Evolutionary conservation across 2,329 filamentous ascomycete genomes (phyloP), one percentile per base, ranked within the genome.

Genomic region (Hypoxylon sp.): DNA sequence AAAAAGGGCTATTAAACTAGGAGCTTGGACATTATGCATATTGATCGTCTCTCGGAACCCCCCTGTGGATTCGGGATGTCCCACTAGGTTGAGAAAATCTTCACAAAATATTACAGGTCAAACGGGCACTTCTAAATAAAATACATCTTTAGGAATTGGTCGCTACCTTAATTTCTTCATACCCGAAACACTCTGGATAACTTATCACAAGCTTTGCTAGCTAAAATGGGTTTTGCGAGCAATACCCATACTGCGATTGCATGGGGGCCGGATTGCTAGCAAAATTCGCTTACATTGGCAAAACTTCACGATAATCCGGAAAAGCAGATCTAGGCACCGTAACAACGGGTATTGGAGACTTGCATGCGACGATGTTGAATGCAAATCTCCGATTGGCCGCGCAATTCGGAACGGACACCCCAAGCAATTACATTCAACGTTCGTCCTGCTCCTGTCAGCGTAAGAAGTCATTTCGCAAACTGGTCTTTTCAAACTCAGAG

Each of bases 371-470:
- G 69, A 71, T 60, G 66, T 61, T 29, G 35, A 66, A 63, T 51
- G 22, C 58, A 71, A 71, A 69, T 69, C 54, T 66, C 66, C 69
- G 69, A 69, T 71, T 71, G 69, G 65, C 44, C 37, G 22, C 52
- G 26, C 59, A 53, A 51, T 51, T 39, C 52, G 29, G 57, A 66
- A 59, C 59, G 55, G 59, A 71, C 66, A 71, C 55, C 55, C 47
- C 39, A 59, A 61, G 31, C 17, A 57, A 52, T 67, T 53, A 44
- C 53, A 57, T 65, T 61, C 54, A 50, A 63, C 62, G 37, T 60
- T 60, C 37, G 57, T 37, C 31, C 42, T 42, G 6, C 37, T 55
- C 29, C 53, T 44, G 26, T 10, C 29, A 63, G 33, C 26, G 22
- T 8, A 61, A 57, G 14, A 54, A 24, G 59, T 31, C 11, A 44